A percentile compares a stretch with the other conserved stretches of the same genome.
These are phyloP conservation scores for Psophocarpus tetragonolobus DNA, from an alignment of 306 rosid genomes.

Conservation along the genomic window DNA sequence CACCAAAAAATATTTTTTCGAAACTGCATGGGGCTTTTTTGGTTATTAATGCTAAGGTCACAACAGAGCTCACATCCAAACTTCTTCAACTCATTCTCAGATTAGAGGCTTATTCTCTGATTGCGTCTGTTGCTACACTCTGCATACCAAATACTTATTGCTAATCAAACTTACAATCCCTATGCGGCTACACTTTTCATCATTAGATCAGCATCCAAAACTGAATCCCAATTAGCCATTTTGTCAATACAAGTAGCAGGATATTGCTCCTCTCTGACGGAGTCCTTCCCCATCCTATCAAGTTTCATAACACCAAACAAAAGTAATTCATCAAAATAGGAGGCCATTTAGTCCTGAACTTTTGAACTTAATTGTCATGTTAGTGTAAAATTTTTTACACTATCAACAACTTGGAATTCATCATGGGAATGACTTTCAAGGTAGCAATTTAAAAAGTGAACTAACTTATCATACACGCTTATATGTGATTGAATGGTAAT, in stretches of 20 bases:
- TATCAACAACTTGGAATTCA: not conserved
- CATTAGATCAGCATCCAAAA: constrained; percentile 17
- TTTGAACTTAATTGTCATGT: not conserved
- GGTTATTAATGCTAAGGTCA: constrained; percentile 19
- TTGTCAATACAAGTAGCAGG: not conserved
- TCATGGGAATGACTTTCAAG: not conserved
- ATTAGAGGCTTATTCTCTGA: not conserved
- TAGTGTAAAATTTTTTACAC: not conserved
- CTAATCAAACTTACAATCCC: not conserved
- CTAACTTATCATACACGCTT: not conserved
- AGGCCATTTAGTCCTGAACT: constrained; percentile 2
- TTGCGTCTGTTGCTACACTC: constrained; percentile 18
- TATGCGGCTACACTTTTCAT: not conserved
- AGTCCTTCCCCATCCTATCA: not conserved
- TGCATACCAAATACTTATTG: constrained; percentile 18
- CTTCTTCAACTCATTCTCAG: constrained; percentile 25
- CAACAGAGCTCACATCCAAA: not conserved
- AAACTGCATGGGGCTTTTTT: constrained; percentile 1
- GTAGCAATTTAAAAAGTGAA: not conserved
- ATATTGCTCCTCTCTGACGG: not conserved
- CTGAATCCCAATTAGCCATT: constrained; percentile 2
- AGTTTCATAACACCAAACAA: not conserved
- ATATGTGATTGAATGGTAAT: not conserved
- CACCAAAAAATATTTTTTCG: no score
- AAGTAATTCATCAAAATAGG: not conserved